Conservation (phyloP, 495 filamentous ascomycete genomes). For the Baudoinia panamericana region DNA sequence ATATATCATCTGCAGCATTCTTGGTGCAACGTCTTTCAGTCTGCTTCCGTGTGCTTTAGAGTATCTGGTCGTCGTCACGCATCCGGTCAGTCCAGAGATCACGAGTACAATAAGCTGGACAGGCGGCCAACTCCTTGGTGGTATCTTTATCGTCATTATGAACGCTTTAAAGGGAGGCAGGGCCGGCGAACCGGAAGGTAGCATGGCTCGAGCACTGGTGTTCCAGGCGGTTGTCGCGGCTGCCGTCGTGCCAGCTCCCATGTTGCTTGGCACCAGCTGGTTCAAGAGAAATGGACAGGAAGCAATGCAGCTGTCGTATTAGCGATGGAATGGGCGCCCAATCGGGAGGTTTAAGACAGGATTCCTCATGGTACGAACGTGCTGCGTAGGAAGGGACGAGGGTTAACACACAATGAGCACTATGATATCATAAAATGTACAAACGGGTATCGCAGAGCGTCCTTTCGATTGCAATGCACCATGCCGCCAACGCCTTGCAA, state of each 20-base stretch:
- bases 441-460: too few species aligned
- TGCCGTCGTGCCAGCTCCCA: conserved; percentile 50
- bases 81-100: conserved; percentile 79
- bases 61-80: conserved; percentile 71
- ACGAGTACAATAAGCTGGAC: conserved; percentile 72
- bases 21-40: conserved; percentile 70
- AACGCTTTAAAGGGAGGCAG: conserved; percentile 58
- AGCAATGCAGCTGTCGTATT: too few species aligned
- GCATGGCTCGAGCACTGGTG: conserved; percentile 63
- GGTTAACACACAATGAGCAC: too few species aligned
- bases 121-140: conserved; percentile 68
- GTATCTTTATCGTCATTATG: conserved; percentile 67
- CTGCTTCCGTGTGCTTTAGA: conserved; percentile 78
- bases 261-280: conserved; percentile 42
- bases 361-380: too few species aligned
- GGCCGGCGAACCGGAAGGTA: conserved; percentile 41
- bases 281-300: too few species aligned
- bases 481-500: conserved; percentile 30
- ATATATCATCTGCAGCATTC: conserved; percentile 50
- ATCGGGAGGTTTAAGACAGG: too few species aligned
- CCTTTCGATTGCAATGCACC: too few species aligned
- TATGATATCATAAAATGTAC: too few species aligned
- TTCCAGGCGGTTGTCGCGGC: conserved; percentile 61
- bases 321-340: too few species aligned
- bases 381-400: too few species aligned